phyloP scores from a whole-genome alignment of 75 land plant genomes.

The Isoetes taiwanensis region DNA sequence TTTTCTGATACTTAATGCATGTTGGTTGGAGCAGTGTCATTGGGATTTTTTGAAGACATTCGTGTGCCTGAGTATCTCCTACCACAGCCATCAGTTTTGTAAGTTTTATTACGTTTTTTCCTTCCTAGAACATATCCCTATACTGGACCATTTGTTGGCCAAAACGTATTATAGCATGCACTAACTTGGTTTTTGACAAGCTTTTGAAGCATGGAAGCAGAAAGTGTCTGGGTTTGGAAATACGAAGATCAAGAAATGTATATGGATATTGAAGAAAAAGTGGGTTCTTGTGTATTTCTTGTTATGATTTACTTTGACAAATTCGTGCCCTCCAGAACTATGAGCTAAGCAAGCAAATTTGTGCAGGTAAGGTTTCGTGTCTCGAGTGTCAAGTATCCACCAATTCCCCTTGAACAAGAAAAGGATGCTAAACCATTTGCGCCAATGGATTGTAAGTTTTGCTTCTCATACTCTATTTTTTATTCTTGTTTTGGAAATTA shows the following conservation, averaged over 20 bases:
- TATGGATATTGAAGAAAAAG: conserved; percentile 66
- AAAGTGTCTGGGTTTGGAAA: conserved; percentile 61
- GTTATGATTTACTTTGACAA: too few relatives aligned
- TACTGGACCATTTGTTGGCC: too few relatives aligned
- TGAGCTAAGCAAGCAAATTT: too few relatives aligned
- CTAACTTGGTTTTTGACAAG: too few relatives aligned
- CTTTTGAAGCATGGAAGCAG: too few relatives aligned
- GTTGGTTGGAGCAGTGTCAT: conserved; percentile 35
- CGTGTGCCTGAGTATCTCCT: conserved; percentile 42
- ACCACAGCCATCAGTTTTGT: conserved; percentile 39
- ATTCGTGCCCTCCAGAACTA: too few relatives aligned
- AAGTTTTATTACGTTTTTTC: conserved; percentile 1
- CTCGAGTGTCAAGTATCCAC: conserved; percentile 50
- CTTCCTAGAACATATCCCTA: too few relatives aligned
- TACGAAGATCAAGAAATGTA: conserved; percentile 30
- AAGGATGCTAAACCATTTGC: conserved; percentile 64
- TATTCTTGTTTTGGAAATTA: too few relatives aligned
- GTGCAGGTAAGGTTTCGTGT: conserved; percentile 74
- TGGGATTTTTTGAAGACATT: conserved; percentile 75
- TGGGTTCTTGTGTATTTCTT: conserved; percentile 5
- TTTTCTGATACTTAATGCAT: not conserved
- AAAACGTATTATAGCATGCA: too few relatives aligned
- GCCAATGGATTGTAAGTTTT: conserved; percentile 71
- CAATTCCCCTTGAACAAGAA: conserved; percentile 62
- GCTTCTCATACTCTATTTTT: too few relatives aligned